These are phyloP conservation scores for Beauveria asiatica DNA, from an alignment of 2,329 filamentous ascomycete genomes.

Conservation along the genomic window DNA sequence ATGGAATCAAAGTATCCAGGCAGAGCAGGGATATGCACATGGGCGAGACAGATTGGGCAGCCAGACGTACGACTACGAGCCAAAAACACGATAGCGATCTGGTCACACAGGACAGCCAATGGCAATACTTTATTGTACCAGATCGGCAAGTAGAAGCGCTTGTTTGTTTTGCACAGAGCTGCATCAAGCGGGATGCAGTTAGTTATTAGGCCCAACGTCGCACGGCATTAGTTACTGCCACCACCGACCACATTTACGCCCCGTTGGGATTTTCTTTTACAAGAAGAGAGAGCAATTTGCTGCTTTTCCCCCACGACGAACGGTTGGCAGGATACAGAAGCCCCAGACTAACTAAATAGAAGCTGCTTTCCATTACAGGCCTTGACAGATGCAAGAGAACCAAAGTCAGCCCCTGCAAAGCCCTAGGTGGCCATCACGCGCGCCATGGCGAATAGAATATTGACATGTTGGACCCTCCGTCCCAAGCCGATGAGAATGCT, in stretches of 20 bases:
- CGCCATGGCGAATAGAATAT: background rate
- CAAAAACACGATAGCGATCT: background rate
- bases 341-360: background rate
- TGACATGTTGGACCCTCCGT: constrained; percentile 11
- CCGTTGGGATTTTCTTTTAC: background rate
- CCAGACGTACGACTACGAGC: background rate
- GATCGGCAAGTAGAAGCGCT: background rate
- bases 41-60: constrained; percentile 6
- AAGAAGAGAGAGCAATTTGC: background rate
- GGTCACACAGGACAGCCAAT: background rate
- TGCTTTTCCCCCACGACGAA: background rate
- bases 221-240: background rate
- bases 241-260: background rate
- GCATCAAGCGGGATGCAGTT: background rate
- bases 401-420: background rate
- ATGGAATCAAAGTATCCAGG: no score
- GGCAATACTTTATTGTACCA: background rate
- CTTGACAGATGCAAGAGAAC: background rate
- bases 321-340: background rate
- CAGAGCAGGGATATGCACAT: background rate
- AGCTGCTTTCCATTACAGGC: background rate
- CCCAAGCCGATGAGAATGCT: constrained; percentile 9
- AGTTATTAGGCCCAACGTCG: background rate
- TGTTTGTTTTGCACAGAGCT: no score
- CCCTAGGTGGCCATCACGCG: background rate